Conservation (phyloP, 805 yeast species). For the Priceomyces fermenticarens region DNA sequence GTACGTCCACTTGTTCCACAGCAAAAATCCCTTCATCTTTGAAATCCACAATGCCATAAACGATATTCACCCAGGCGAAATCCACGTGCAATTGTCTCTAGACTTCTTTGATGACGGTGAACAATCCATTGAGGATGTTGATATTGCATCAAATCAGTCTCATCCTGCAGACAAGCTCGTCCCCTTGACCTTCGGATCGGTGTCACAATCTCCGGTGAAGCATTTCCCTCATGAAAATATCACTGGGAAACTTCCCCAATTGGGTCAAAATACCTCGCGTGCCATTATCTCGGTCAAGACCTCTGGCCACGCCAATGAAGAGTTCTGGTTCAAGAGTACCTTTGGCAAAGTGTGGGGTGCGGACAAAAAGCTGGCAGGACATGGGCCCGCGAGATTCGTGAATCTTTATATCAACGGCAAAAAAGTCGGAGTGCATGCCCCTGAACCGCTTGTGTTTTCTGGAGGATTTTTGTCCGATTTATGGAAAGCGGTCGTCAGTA, state of each 20-base stretch:
- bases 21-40: conserved; percentile 43
- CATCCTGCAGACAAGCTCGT: conserved; percentile 36
- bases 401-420: conserved; percentile 59
- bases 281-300: conserved; percentile 58
- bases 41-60: conserved; percentile 65
- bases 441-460: conserved; percentile 72
- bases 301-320: conserved; percentile 77
- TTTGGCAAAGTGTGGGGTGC: conserved; percentile 42
- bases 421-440: conserved; percentile 59
- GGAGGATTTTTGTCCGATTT: conserved; percentile 80
- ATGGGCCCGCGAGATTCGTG: conserved; percentile 70
- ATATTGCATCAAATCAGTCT: neutral
- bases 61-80: conserved; percentile 56
- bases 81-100: conserved; percentile 50
- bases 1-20: conserved; percentile 49
- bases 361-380: conserved; percentile 49
- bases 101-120: conserved; percentile 41
- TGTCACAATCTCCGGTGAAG: conserved; percentile 38
- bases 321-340: conserved; percentile 74
- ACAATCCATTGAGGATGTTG: too few relatives aligned
- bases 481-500: conserved; percentile 79
- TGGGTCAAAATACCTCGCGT: conserved; percentile 57
- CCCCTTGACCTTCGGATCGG: conserved; percentile 29
- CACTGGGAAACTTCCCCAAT: conserved; percentile 36
- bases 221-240: conserved; percentile 43